Conservation (phyloP, 495 filamentous ascomycete species). For the Penicillium antarcticum region DNA sequence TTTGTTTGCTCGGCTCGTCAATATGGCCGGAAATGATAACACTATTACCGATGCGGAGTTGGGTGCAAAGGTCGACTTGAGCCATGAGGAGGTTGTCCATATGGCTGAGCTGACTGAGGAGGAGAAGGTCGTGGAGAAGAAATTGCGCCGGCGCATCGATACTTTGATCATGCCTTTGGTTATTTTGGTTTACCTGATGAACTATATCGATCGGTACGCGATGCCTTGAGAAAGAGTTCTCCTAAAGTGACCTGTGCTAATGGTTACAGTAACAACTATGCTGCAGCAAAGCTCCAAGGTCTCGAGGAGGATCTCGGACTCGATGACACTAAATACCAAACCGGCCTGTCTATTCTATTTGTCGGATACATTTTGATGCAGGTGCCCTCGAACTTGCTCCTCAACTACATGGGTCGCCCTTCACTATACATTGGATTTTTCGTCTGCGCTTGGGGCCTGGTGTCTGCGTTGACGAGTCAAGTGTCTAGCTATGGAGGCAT, state of each 20-base stretch:
- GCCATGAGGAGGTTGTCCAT: constrained; percentile 43
- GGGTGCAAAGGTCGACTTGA: constrained; percentile 35
- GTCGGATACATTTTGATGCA: constrained; percentile 53
- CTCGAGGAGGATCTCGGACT: constrained; percentile 44
- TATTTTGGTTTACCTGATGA: constrained; percentile 55
- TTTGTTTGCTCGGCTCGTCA: not conserved
- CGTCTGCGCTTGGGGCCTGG: constrained; percentile 51
- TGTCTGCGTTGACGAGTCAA: constrained; percentile 50
- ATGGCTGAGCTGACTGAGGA: constrained; percentile 39
- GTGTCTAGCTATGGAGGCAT: constrained; percentile 51
- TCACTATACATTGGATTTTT: constrained; percentile 49
- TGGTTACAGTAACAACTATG: constrained; percentile 47
- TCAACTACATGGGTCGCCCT: constrained; percentile 54
- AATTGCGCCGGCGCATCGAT: constrained; percentile 49
- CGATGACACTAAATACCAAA: constrained; percentile 40
- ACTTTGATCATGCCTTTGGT: constrained; percentile 52
- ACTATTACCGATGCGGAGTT: constrained; percentile 36
- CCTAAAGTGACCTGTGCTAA: constrained; percentile 5
- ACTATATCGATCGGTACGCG: constrained; percentile 51
- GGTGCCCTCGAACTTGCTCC: constrained; percentile 58
- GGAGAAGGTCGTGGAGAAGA: constrained; percentile 44
- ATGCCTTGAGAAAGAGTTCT: not conserved
- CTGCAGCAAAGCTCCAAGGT: constrained; percentile 54
- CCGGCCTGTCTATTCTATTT: constrained; percentile 49
- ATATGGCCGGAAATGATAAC: constrained; percentile 17